Base-by-base conservation (phyloP, 208 protist genomes). In the Angomonas deanei region DNA sequence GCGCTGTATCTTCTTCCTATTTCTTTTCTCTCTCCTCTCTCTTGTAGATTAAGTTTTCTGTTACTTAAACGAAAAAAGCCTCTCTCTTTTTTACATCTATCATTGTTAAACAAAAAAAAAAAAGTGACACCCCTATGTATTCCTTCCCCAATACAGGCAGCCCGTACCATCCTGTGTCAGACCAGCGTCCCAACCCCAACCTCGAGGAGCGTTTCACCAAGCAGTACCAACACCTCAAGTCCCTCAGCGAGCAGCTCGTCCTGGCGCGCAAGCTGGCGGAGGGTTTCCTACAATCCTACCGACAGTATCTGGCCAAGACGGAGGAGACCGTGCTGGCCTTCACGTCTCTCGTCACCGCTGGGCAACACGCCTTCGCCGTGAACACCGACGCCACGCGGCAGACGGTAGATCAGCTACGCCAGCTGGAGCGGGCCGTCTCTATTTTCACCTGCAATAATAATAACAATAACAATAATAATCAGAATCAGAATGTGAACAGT, bases 21-120 rank as follows among this genome's bases (percentile, higher is more conserved):
- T 31, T 30, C 31, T 0, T 57, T 34, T 62, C 33, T 61, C 39
- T 48, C 34, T 49, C 21, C 36, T 52, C 19, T 23, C 24, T 57
- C 13, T 52, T 39, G 15, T 19, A 10, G 33, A 23, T 28, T 28
- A 13, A 6, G 27, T 42, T 42, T 42, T 42, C 36, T 8, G 8
- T 15, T 42, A 15, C 36, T 42, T 15, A 42, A 15, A 42, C 36
- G 36, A 42, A 42, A 42, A 8, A 42, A 42, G 8, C 15, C 36
- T n/a, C 36, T 42, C 8, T 42, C n/a, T 53, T 53, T 53, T 24
- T 53, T 53, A 27, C n/a, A 23, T 53, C 47, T 27, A 11, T 53
- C 21, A 23, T 53, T 53, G 36, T n/a, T 8, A 8, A 42, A 42
- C 11, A 42, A 42, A 42, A 42, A 42, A 42, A 42, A 42, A 42